phyloP scores from a whole-genome alignment of 306 rosid genomes.

The Elaeagnus macrophylla region DNA sequence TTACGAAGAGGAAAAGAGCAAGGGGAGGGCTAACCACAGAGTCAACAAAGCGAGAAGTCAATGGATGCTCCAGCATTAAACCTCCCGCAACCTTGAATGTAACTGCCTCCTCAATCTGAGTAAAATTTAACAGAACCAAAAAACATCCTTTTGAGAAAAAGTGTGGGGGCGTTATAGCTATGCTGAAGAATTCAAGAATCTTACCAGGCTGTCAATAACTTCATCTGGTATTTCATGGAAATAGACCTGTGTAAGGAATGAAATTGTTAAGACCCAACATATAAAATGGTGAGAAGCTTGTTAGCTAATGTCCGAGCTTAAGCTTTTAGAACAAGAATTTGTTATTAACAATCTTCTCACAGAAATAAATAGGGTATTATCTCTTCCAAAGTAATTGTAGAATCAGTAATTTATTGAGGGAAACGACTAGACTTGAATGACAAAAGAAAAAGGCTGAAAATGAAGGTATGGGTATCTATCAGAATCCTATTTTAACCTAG shows the following conservation, averaged over 20 bases:
- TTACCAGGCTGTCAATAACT: conserved; percentile 72
- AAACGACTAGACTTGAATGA: no score
- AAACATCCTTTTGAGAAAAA: conserved; percentile 22
- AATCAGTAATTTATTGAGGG: no score
- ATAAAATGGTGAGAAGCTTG: no score
- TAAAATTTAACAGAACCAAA: conserved; percentile 37
- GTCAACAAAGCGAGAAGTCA: conserved; percentile 74
- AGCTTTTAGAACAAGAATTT: no score
- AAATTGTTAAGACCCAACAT: background rate
- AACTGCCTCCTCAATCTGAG: conserved; percentile 69
- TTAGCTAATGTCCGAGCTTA: no score
- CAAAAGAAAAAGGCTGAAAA: no score
- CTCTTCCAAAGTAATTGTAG: no score
- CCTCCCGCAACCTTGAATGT: conserved; percentile 82
- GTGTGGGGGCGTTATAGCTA: conserved; percentile 15
- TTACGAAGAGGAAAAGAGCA: conserved; percentile 7
- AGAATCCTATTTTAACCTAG: no score
- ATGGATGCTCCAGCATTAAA: conserved; percentile 88
- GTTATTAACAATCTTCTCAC: no score
- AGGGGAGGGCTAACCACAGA: conserved; percentile 55
- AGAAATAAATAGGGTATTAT: no score
- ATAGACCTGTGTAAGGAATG: conserved; percentile 47
- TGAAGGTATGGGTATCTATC: no score
- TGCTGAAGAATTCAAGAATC: conserved; percentile 6
- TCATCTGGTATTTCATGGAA: conserved; percentile 78